Evolutionary conservation across 1,284 basidiomycete genomes (phyloP).

Genomic region (Tetrapyrgos nigripes): DNA sequence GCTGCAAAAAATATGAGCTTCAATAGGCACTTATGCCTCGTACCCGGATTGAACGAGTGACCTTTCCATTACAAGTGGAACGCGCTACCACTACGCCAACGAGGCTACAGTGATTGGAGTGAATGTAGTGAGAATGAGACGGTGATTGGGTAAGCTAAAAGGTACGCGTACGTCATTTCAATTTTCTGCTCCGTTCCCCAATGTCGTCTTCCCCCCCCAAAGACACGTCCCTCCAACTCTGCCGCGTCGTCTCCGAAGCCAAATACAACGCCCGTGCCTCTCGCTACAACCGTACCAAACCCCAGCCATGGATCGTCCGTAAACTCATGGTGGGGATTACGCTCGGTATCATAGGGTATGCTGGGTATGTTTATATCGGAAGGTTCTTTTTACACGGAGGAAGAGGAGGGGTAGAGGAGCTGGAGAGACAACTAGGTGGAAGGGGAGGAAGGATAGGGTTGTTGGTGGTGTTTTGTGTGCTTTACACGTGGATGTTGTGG

Average conservation of each 20-base stretch:
- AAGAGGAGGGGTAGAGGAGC: slow-evolving; percentile 45
- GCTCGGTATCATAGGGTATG: slow-evolving; percentile 60
- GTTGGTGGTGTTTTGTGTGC: slow-evolving; percentile 60
- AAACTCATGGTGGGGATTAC: slow-evolving; percentile 64
- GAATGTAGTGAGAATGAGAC: too few relatives aligned
- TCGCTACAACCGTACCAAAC: slow-evolving; percentile 44
- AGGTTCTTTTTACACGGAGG: slow-evolving; percentile 55
- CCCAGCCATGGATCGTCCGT: slow-evolving; percentile 67
- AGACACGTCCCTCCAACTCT: slow-evolving; percentile 20
- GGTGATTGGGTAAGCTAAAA: too few relatives aligned
- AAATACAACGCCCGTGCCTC: slow-evolving; percentile 42
- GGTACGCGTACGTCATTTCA: too few relatives aligned
- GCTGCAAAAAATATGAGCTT: too few relatives aligned
- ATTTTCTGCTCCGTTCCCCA: too few relatives aligned
- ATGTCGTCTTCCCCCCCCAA: neutral
- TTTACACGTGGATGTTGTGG: slow-evolving; percentile 78
- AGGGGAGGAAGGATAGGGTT: slow-evolving; percentile 60
- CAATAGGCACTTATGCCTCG: too few relatives aligned
- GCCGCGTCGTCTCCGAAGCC: slow-evolving; percentile 52
- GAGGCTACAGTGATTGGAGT: too few relatives aligned
- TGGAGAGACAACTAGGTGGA: slow-evolving; percentile 58
- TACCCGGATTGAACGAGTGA: too few relatives aligned
- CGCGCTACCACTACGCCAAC: too few relatives aligned
- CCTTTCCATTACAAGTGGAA: too few relatives aligned
- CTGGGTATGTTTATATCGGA: slow-evolving; percentile 76